Base-by-base conservation (phyloP, 495 filamentous ascomycete species). In the Cudoniella acicularis region DNA sequence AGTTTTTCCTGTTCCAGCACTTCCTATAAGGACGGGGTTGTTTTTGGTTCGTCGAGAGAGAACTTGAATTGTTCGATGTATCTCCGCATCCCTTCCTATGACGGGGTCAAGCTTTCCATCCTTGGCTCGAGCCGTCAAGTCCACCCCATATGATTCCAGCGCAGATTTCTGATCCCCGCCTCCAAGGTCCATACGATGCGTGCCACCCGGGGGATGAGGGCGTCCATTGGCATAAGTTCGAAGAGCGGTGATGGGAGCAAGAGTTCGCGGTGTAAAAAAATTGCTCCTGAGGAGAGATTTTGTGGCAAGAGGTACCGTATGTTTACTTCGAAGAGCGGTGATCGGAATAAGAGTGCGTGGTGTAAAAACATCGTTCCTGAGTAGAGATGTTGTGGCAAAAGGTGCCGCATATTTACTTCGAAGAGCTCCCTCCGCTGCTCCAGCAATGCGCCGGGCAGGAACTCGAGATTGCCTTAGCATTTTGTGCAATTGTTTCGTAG, bases 21-120 rank as follows among this genome's bases (percentile, higher is more conserved):
- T 84, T 64, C 94, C 94, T 59, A 97, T 96, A 25, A 97, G 76
- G 18, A 97, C 93, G 1, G 94, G 94, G 60, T 98, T 98, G 69
- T 98, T 98, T 72, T 98, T 98, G 3, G 94, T 97, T 49, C 94
- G 79, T 55, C 94, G 79, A 10, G 93, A 97, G 11, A 98, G 75
- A 22, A 98, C 83, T 64, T 98, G 94, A 27, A 98, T 96, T 3
- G 93, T 96, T 48, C 95, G 79, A 68, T 96, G 89, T 49, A 97
- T 95, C 72, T 96, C 91, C 8, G 83, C 78, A 63, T 96, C 91
- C 69, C 94, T 81, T 20, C 94, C 94, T 71, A 98, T 97, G 4
- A 98, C 91, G 0, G 94, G 94, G 65, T 98, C 94, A 4, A 98
- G 79, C 70, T 96, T 97, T 47, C 94, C 94, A 23, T 85, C 87